Evolutionary conservation across 108 stramenopile species (phyloP).

Genomic region (Nannochloropsis oceanica): DNA sequence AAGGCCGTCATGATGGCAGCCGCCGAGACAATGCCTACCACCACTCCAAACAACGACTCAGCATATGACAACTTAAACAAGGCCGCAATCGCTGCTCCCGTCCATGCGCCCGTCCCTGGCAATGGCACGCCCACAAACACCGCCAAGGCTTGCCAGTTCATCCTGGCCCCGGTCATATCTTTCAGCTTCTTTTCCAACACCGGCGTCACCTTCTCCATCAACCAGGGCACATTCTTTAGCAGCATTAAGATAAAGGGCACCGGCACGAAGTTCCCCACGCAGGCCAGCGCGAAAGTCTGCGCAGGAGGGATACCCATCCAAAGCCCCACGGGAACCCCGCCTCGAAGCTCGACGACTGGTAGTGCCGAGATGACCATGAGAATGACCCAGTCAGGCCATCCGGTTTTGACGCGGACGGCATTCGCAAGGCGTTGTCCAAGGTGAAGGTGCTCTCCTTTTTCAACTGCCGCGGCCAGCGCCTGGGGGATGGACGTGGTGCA

Average conservation of each 20-base stretch:
- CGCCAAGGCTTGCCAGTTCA: slow-evolving; percentile 57
- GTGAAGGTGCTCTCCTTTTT: slow-evolving; percentile 11
- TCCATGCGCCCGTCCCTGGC: slow-evolving; percentile 94
- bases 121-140: slow-evolving; percentile 89
- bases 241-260: slow-evolving; percentile 27
- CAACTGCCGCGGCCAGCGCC: background rate
- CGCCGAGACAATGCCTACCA: slow-evolving; percentile 73
- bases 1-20: slow-evolving; percentile 60
- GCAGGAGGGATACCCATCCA: slow-evolving; percentile 58
- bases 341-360: slow-evolving; percentile 83
- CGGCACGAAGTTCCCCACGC: slow-evolving; percentile 71
- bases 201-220: slow-evolving; percentile 37
- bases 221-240: background rate
- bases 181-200: slow-evolving; percentile 9
- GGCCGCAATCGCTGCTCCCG: slow-evolving; percentile 86
- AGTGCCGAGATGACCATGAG: slow-evolving; percentile 74
- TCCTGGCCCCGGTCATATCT: background rate
- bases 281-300: slow-evolving; percentile 61
- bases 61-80: slow-evolving; percentile 70
- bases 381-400: slow-evolving; percentile 62
- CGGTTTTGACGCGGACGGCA: background rate
- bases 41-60: slow-evolving; percentile 66
- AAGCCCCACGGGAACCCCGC: slow-evolving; percentile 41
- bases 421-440: slow-evolving; percentile 18
- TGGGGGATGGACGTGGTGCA: background rate